Evolutionary conservation across 352 stramenopile species (phyloP).

Genomic region (Pythium sp.): DNA sequence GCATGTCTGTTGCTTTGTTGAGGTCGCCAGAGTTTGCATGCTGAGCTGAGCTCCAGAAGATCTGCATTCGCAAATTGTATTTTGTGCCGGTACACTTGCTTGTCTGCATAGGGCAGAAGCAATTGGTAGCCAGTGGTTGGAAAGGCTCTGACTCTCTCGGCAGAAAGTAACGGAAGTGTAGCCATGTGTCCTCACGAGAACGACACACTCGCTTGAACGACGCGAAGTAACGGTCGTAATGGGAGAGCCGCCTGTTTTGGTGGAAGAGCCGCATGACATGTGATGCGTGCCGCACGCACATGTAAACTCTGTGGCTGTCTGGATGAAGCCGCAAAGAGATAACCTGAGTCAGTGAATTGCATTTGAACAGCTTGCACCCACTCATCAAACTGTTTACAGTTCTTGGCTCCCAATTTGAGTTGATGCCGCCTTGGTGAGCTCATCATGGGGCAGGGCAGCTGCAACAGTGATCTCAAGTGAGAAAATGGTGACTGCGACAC

Average conservation of each 20-base stretch:
- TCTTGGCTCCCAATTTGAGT: not conserved
- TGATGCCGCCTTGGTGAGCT: not conserved
- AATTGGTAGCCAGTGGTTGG: not conserved
- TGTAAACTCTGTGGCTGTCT: not conserved
- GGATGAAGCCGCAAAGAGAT: not conserved
- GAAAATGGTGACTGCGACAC: not conserved
- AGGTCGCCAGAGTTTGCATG: not conserved
- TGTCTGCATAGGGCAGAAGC: not conserved
- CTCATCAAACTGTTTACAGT: not conserved
- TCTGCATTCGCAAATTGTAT: not conserved
- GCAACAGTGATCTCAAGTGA: not conserved
- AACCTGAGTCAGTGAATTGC: conserved; percentile 1
- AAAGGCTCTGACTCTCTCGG: not conserved
- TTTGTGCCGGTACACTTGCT: not conserved
- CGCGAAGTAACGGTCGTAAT: not conserved
- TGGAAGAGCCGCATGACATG: not conserved
- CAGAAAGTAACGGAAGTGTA: not conserved
- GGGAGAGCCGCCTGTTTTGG: not conserved
- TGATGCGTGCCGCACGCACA: not conserved
- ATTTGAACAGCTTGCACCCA: not conserved
- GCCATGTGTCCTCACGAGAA: conserved; percentile 1
- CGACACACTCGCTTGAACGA: not conserved
- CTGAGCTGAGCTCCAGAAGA: not conserved
- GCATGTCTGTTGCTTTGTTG: not conserved
- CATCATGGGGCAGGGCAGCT: not conserved